A percentile compares a stretch with the other conserved stretches of the same genome.
Conservation (phyloP, 192 early-diverging fungal species). For the Linnemannia elongata region DNA sequence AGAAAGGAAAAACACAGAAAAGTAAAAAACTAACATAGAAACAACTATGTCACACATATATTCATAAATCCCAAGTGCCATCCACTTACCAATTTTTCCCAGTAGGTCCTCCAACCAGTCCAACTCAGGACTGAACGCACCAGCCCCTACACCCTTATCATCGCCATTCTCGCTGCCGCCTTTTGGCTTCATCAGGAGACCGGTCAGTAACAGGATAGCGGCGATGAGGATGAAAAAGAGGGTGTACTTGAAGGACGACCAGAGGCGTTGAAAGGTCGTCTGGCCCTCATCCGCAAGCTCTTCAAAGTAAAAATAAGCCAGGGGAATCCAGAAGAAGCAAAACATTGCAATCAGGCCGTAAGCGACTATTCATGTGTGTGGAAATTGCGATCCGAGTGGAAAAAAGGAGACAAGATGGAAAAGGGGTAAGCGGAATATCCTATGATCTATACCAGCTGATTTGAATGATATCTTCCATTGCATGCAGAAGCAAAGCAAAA, state of each 20-base stretch:
- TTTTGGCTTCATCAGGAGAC: constrained; percentile 58
- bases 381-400: not conserved
- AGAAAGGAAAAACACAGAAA: not conserved
- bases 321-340: constrained; percentile 67
- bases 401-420: not conserved
- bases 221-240: constrained; percentile 65
- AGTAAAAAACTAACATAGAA: not conserved
- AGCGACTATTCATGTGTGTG: constrained; percentile 42
- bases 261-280: constrained; percentile 44
- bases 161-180: constrained; percentile 3
- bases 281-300: constrained; percentile 64
- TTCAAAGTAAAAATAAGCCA: constrained; percentile 76
- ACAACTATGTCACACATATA: not conserved
- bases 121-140: not conserved
- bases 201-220: constrained; percentile 59
- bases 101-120: constrained; percentile 17
- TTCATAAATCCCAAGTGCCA: not conserved
- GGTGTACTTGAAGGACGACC: constrained; percentile 66
- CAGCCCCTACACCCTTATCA: not conserved
- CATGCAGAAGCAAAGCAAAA: not conserved
- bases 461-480: not conserved
- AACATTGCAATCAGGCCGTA: constrained; percentile 66
- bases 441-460: not conserved
- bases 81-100: constrained; percentile 5
- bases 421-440: not conserved